Evolutionary conservation across 2,329 filamentous ascomycete genomes (phyloP).

Genomic region (Xylariaceae sp.): DNA sequence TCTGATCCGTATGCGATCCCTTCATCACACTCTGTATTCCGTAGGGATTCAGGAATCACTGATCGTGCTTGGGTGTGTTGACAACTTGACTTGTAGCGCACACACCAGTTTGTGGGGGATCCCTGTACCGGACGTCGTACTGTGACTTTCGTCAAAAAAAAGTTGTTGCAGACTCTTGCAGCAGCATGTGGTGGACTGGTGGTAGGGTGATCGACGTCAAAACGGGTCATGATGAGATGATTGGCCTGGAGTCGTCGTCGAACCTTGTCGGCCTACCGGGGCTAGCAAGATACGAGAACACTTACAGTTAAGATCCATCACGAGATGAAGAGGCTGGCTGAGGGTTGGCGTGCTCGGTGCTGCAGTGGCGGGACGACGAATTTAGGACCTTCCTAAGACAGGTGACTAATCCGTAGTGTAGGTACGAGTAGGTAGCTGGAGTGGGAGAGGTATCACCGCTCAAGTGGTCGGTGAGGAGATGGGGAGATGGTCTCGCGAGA

Average conservation of each 20-base stretch:
- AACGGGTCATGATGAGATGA: not conserved
- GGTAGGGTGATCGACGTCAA: not conserved
- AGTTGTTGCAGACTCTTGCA: not conserved
- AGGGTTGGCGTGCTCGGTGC: not conserved
- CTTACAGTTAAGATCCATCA: not conserved
- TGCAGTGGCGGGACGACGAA: not conserved
- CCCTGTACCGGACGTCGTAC: not conserved
- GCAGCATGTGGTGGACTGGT: not conserved
- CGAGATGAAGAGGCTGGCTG: not conserved
- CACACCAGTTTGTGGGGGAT: not conserved
- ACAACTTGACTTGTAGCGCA: not conserved
- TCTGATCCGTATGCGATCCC: too few relatives aligned
- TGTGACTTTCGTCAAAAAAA: not conserved
- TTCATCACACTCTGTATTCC: too few relatives aligned
- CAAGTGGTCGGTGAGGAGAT: too few relatives aligned
- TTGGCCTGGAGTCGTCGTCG: not conserved
- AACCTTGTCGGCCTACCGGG: not conserved
- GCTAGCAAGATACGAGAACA: constrained; percentile 1
- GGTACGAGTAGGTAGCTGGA: not conserved
- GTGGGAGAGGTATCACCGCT: not conserved
- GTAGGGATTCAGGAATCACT: too few relatives aligned
- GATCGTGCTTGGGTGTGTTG: too few relatives aligned
- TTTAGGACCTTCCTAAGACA: not conserved
- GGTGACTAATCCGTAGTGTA: not conserved
- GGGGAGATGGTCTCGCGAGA: too few relatives aligned